Conservation (phyloP, 768 basidiomycete species). For the Gyrodon lividus region DNA sequence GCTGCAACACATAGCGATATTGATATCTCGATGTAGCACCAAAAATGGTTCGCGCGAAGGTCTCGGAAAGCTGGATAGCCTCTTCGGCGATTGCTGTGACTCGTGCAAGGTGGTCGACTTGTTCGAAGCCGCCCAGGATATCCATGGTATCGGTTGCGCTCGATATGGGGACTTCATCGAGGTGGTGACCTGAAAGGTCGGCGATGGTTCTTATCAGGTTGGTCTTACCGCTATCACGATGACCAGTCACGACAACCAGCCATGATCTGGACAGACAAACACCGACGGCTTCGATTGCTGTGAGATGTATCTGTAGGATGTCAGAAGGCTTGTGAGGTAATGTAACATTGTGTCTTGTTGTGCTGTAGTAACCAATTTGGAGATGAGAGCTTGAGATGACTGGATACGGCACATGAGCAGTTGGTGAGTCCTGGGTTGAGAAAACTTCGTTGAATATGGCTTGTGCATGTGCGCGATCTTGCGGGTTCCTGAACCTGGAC, state of each 20-base stretch:
- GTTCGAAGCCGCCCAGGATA: constrained; percentile 94
- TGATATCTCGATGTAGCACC: constrained; percentile 20
- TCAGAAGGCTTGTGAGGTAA: constrained; percentile 43
- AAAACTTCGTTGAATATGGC: constrained; percentile 57
- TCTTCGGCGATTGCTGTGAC: constrained; percentile 38
- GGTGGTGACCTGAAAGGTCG: constrained; percentile 59
- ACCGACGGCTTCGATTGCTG: constrained; percentile 72
- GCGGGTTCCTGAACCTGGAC: constrained; percentile 75
- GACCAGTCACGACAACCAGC: constrained; percentile 87
- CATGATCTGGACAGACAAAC: constrained; percentile 73
- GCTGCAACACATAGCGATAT: constrained; percentile 12
- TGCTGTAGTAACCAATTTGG: constrained; percentile 65
- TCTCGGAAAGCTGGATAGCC: constrained; percentile 39
- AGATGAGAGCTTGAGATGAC: constrained; percentile 44
- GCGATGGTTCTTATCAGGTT: constrained; percentile 69
- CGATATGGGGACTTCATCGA: constrained; percentile 78
- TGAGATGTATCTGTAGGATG: constrained; percentile 60
- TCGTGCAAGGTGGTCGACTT: constrained; percentile 61
- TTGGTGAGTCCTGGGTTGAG: constrained; percentile 32
- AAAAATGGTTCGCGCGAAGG: constrained; percentile 35
- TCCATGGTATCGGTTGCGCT: constrained; percentile 91
- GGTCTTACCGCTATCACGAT: constrained; percentile 75
- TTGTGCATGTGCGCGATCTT: constrained; percentile 58
- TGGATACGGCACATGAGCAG: constrained; percentile 37
- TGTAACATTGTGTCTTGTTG: constrained; percentile 31